Evolutionary conservation across 139 green algal genomes (phyloP), one percentile per base, ranked within the genome.

Genomic region (Yamagishiella unicocca): DNA sequence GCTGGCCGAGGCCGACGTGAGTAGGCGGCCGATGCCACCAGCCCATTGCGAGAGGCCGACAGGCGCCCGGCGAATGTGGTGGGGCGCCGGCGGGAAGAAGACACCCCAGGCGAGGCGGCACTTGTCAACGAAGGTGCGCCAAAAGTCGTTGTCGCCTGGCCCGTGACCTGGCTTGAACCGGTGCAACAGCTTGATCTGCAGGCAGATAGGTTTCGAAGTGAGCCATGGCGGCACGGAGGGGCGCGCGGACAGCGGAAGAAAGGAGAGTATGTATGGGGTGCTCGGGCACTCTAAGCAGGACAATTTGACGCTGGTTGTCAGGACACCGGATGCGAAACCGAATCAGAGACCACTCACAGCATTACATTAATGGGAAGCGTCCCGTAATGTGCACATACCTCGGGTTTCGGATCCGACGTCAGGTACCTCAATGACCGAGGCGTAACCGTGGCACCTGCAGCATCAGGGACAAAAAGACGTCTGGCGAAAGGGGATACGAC

Each of bases 81-180:
- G 17, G 25, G 43, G 73, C 25, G 83, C 25, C 2, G 72, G 54
- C 25, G 89, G 89, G 54, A 92, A 92, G 82, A 92, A 90, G 24
- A 92, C 85, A 37, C 87, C 89, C 85, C 85, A 92, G 0, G 89
- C 89, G 31, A 91, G n/a, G 53, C 88, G 83, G 68, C 88, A 91
- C 70, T 91, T 91, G 58, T 76, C 27, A 4, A 77, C 27, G 42
- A 91, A 91, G 46, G 50, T 54, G 6, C 46, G 17, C 88, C 88
- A 91, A n/a, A 89, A 89, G 6, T 43, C 70, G 38, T 35, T 10
- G 19, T 50, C 46, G n/a, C 53, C 62, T 4, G 85, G 58, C 1
- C 31, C 29, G 2, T 55, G 62, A 5, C 81, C 81, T 19, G 81
- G 33, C 67, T 80, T 80, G 82, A 87, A 80, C 21, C 82, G 67